Evolutionary conservation across 345 rosid genomes (phyloP).

Genomic region (Citrus sp.): DNA sequence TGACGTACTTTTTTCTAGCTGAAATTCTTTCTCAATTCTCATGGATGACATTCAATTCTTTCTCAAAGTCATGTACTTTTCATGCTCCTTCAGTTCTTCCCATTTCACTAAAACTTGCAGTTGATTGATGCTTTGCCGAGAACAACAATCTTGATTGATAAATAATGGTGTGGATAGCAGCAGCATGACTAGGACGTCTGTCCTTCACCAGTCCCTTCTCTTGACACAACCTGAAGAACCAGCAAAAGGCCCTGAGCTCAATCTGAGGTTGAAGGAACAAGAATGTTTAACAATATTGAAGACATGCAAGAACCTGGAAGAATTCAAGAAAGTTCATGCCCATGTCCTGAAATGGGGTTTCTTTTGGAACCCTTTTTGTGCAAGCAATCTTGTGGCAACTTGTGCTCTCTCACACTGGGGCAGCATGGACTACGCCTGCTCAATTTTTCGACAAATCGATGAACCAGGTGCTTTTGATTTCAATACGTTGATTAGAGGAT

Average conservation of each 20-base stretch:
- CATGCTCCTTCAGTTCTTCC: background rate
- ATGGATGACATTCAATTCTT: constrained; percentile 6
- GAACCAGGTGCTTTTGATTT: constrained; percentile 36
- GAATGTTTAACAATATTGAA: constrained; percentile 52
- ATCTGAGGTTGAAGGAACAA: constrained; percentile 45
- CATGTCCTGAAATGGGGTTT: constrained; percentile 44
- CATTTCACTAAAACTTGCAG: background rate
- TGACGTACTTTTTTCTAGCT: background rate
- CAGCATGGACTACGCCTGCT: constrained; percentile 40
- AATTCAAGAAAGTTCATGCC: constrained; percentile 54
- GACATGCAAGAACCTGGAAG: constrained; percentile 48
- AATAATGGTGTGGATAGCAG: constrained; percentile 23
- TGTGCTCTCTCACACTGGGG: constrained; percentile 44
- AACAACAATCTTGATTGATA: background rate
- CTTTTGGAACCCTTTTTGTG: constrained; percentile 29
- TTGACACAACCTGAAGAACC: constrained; percentile 19
- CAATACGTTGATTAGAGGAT: constrained; percentile 35
- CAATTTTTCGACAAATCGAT: constrained; percentile 28
- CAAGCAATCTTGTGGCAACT: constrained; percentile 35
- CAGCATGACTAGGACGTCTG: constrained; percentile 37
- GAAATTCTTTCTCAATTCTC: background rate
- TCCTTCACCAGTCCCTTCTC: constrained; percentile 28
- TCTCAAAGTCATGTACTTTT: background rate
- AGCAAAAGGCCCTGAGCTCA: constrained; percentile 25
- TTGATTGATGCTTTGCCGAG: background rate